Base-by-base conservation (phyloP, 768 basidiomycete genomes). In the Candolleomyces eurysporus region DNA sequence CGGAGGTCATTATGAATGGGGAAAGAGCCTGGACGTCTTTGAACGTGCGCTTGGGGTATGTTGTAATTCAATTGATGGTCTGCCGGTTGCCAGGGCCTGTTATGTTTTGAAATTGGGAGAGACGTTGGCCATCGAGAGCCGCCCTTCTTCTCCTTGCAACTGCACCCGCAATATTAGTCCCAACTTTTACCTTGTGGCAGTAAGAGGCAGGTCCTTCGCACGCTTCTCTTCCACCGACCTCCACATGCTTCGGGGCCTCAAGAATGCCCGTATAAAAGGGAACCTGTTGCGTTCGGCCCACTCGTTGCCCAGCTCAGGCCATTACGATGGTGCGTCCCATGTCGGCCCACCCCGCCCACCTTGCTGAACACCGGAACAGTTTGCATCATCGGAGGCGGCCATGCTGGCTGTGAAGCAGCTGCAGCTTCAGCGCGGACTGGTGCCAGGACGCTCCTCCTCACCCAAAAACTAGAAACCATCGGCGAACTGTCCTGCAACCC, bases 381-480 rank as follows among this genome's bases (percentile, higher is more conserved):
- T 0, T 92, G 92, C 66, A 81, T 96, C 32, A 92, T 96, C 65
- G 94, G 94, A 30, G 94, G 90, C 4, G 94, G 94, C 4, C 94
- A 96, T 77, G 94, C 94, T 32, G 94, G 94, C 1, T 94, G 92
- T 67, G 94, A 96, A 71, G 94, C 94, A 1, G 94, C 94, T 0
- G 85, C 93, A 5, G 94, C 89, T 2, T 82, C 94, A 16, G 93
- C 94, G 1, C 80, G 94, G 49, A 84, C 89, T 0, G 93, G 94
- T 1, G 93, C 94, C 2, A 81, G 82, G 63, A 95, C 93, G 0
- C 66, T 94, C 9, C 79, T 96, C 8, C 72, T 96, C 60, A 96
- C 94, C 1, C 94, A 94, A 71, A 88, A 83, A 57, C 68, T 92
- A 16, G 87, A 90, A 54, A 93, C 87, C 0, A 84, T 96, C 50